These are phyloP conservation scores for Aleurites moluccanus DNA, from an alignment of 441 rosid genomes.

Conservation along the genomic window DNA sequence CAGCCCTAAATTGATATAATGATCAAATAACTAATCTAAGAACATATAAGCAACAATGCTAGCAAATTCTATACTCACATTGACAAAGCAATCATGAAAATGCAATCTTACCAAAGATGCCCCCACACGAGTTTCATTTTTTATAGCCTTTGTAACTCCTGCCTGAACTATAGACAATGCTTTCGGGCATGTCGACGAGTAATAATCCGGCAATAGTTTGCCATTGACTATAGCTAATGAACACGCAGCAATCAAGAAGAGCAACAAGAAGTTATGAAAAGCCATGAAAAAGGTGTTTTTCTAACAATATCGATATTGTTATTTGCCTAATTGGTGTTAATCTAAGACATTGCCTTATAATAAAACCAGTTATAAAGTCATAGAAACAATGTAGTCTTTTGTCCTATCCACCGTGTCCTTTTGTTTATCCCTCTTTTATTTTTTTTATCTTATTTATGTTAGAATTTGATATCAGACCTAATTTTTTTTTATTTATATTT, in stretches of 20 bases:
- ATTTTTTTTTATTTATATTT: too few relatives aligned
- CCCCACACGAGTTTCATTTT: constrained; percentile 33
- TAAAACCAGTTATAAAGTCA: background rate
- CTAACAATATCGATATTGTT: background rate
- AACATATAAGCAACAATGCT: background rate
- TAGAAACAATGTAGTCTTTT: too few relatives aligned
- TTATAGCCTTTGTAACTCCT: constrained; percentile 27
- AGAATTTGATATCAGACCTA: too few relatives aligned
- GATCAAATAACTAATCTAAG: background rate
- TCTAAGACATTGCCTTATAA: background rate
- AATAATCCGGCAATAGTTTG: constrained; percentile 24
- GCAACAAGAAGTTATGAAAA: constrained; percentile 1
- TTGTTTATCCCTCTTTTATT: too few relatives aligned
- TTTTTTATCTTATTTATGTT: too few relatives aligned
- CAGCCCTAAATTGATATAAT: constrained; percentile 35
- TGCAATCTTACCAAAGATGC: constrained; percentile 48
- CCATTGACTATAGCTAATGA: constrained; percentile 3
- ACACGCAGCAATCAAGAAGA: constrained; percentile 16
- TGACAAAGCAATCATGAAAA: constrained; percentile 53
- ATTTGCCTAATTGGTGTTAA: background rate
- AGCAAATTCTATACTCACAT: constrained; percentile 21
- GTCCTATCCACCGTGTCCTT: too few relatives aligned
- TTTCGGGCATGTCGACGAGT: constrained; percentile 29
- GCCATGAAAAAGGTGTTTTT: background rate
- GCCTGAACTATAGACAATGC: constrained; percentile 23